Evolutionary conservation across 1,284 basidiomycete genomes (phyloP), one percentile per base, ranked within the genome.

Genomic region (Ustilago trichophora): DNA sequence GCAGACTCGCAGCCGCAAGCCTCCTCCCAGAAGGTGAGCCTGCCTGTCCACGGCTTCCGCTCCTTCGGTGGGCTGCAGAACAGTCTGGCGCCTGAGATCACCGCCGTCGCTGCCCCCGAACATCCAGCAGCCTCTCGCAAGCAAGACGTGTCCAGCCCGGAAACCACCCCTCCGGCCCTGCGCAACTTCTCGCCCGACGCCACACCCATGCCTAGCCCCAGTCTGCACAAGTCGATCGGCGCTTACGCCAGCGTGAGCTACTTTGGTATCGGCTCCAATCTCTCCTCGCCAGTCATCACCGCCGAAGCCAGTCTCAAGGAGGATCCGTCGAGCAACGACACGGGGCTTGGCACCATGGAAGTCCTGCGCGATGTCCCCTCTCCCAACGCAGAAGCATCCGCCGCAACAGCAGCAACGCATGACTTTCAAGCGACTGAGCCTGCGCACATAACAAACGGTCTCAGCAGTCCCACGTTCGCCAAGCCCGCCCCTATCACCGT

Each of bases 161-260:
- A 58, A 15, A 50, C 45, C 27, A 64, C 54, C 9, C 57, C 57
- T 9, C 64, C 58, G 25, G 46, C 53, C n/a, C 33, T 27, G 33
- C 55, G 52, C 34, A 53, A 45, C 16, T 46, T 54, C 15, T 69
- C 65, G 29, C 73, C 73, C 33, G 64, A 76, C 36, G 73, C 72
- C 12, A 76, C 73, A 3, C 73, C 73, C 10, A 72, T 63, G 68
- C 72, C 71, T 7, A 76, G 73, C 48, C 73, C 73, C 2, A 69
- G 66, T n/a, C 42, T 76, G 22, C 52, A 51, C 52, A 70, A 51
- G 48, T 57, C 56, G 4, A 45, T 58, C 22, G 60, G 48, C 19
- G 44, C 56, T 8, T 70, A 49, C 22, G 34, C 68, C 10, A 65
- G 57, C 41, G 44, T 57, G 9, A 42, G 32, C 35, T 72, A 72